These are phyloP conservation scores for Aspergillus fumigatus DNA, from an alignment of 2,329 filamentous ascomycete species.

Conservation along the genomic window DNA sequence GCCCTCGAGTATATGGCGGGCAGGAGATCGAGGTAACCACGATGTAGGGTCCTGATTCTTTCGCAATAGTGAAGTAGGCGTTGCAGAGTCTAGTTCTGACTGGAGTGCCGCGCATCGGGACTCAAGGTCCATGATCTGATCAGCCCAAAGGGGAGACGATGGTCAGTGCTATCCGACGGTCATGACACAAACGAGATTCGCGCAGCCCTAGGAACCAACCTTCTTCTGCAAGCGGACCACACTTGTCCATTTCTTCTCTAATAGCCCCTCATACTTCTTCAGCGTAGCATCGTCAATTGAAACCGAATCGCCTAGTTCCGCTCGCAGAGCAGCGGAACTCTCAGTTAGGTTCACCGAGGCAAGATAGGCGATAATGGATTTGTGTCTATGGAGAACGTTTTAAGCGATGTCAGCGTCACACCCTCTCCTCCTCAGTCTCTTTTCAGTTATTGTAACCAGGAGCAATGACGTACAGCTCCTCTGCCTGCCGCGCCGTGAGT, in stretches of 20 bases:
- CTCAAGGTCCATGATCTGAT: conserved; percentile 86
- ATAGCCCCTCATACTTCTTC: conserved; percentile 86
- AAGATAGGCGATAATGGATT: conserved; percentile 86
- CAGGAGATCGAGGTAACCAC: conserved; percentile 81
- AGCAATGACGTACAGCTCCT: background rate
- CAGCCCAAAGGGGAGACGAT: background rate
- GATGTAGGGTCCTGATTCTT: conserved; percentile 77
- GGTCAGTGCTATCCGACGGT: conserved; percentile 5
- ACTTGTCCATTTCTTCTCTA: conserved; percentile 99
- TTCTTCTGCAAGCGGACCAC: conserved; percentile 91
- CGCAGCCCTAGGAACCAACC: conserved; percentile 44
- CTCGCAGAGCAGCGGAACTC: conserved; percentile 64
- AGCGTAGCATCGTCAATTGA: conserved; percentile 71
- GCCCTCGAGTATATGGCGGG: conserved; percentile 76
- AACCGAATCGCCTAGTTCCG: conserved; percentile 65
- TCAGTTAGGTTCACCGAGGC: conserved; percentile 65
- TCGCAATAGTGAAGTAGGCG: conserved; percentile 70
- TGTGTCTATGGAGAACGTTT: conserved; percentile 59
- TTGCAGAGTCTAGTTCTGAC: conserved; percentile 77
- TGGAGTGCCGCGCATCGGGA: conserved; percentile 68
- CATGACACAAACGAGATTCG: background rate
- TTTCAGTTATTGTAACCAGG: background rate
- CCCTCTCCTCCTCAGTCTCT: background rate
- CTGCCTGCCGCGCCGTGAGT: background rate
- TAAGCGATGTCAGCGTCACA: background rate